Conservation (phyloP, 2,329 filamentous ascomycete genomes). For the Gyromitra esculenta region DNA sequence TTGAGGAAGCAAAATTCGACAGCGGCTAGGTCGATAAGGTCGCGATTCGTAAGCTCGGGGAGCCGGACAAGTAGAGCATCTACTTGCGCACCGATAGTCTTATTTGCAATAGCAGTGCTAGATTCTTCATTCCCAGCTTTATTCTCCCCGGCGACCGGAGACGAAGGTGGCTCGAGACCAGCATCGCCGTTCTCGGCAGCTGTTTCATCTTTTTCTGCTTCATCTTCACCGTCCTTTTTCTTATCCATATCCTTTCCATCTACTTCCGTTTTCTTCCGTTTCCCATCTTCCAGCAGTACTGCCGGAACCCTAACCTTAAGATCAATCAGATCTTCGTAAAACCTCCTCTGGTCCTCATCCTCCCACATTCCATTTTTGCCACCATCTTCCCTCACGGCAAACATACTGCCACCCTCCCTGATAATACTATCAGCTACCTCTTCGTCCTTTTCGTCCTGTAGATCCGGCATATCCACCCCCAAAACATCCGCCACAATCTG, state of each 20-base stretch:
- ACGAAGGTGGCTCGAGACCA: slow-evolving; percentile 59
- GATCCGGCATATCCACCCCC: slow-evolving; percentile 89
- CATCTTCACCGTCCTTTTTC: slow-evolving; percentile 75
- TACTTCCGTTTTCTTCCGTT: slow-evolving; percentile 80
- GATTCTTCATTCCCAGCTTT: slow-evolving; percentile 74
- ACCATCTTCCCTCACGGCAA: slow-evolving; percentile 70
- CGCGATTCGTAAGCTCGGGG: slow-evolving; percentile 91
- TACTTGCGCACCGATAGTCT: slow-evolving; percentile 95
- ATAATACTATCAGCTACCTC: slow-evolving; percentile 78
- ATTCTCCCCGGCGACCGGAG: slow-evolving; percentile 62
- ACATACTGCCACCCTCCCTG: slow-evolving; percentile 58
- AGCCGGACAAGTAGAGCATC: slow-evolving; percentile 86
- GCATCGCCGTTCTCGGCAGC: slow-evolving; percentile 62
- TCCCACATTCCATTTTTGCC: slow-evolving; percentile 98
- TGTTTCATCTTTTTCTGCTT: slow-evolving; percentile 79
- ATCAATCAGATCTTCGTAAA: slow-evolving; percentile 96
- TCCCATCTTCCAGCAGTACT: slow-evolving; percentile 90
- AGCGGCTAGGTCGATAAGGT: slow-evolving; percentile 88
- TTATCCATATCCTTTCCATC: slow-evolving; percentile 54
- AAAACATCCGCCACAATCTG: slow-evolving; percentile 90
- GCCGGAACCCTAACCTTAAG: slow-evolving; percentile 94
- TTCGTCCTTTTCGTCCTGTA: slow-evolving; percentile 82
- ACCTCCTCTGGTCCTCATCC: slow-evolving; percentile 95
- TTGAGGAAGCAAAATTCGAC: slow-evolving; percentile 98
- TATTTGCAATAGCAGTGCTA: slow-evolving; percentile 92